Percentiles rank a stretch among this genome's conserved stretches.
These are phyloP conservation scores for Chamaecrista fasciculata DNA, from an alignment of 306 rosid genomes.

Conservation along the genomic window DNA sequence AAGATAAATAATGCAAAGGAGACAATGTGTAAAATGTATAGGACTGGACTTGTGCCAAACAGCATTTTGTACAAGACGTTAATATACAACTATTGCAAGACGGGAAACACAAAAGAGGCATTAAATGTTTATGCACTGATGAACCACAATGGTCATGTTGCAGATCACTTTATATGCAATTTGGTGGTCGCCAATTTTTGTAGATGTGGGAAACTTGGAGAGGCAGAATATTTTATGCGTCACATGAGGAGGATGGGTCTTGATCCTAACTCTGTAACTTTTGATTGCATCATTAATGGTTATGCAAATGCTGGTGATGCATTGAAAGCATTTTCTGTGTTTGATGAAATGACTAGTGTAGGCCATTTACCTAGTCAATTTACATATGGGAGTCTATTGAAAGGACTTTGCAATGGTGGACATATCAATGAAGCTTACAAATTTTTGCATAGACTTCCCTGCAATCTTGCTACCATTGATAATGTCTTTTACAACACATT, in stretches of 20 bases:
- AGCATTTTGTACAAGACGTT: conserved; percentile 58
- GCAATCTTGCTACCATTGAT: conserved; percentile 53
- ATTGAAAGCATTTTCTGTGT: conserved; percentile 50
- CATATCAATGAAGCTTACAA: conserved; percentile 51
- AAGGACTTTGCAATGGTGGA: conserved; percentile 63
- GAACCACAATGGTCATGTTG: conserved; percentile 46
- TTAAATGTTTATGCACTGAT: conserved; percentile 55
- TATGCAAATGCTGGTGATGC: conserved; percentile 58
- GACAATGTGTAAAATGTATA: conserved; percentile 63
- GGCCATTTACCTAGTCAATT: conserved; percentile 64
- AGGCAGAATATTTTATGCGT: conserved; percentile 62
- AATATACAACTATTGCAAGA: conserved; percentile 65
- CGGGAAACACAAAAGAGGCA: conserved; percentile 55
- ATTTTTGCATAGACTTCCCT: conserved; percentile 43
- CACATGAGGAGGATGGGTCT: conserved; percentile 68
- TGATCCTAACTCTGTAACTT: conserved; percentile 50
- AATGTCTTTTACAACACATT: conserved; percentile 57
- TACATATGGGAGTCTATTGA: conserved; percentile 63
- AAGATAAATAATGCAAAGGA: conserved; percentile 60
- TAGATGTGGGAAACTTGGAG: conserved; percentile 47
- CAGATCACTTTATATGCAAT: conserved; percentile 60
- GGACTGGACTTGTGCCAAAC: conserved; percentile 53
- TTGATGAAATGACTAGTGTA: conserved; percentile 58
- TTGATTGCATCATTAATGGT: conserved; percentile 60
- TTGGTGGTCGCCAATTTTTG: conserved; percentile 54